Evolutionary conservation across 2,329 filamentous ascomycete genomes (phyloP).

Genomic region (Alternaria infectoria): DNA sequence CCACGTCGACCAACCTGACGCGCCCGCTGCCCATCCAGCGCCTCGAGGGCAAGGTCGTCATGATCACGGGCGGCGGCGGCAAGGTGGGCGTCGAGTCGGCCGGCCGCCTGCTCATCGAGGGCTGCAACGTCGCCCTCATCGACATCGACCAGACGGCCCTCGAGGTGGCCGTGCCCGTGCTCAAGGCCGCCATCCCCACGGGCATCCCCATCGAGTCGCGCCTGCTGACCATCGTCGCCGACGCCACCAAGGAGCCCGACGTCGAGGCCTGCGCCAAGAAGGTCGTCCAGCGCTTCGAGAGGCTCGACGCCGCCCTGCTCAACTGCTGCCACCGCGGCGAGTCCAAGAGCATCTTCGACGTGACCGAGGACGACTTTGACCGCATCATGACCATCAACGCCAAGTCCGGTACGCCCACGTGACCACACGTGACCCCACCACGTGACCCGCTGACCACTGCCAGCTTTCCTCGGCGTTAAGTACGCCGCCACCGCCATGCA

Average conservation of each 20-base stretch:
- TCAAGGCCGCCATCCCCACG: constrained; percentile 33
- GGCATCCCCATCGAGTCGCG: constrained; percentile 32
- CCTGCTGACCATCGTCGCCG: constrained; percentile 42
- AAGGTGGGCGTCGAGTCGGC: constrained; percentile 47
- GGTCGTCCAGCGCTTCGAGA: constrained; percentile 34
- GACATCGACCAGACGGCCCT: constrained; percentile 42
- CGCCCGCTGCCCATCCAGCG: constrained; percentile 39
- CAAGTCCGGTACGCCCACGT: constrained; percentile 41
- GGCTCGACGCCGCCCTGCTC: constrained; percentile 36
- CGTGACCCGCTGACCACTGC: background rate
- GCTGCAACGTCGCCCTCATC: constrained; percentile 46
- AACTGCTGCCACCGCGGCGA: constrained; percentile 36
- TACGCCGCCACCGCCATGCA: constrained; percentile 45
- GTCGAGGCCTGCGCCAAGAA: constrained; percentile 33
- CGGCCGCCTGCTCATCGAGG: constrained; percentile 44
- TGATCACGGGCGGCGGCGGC: constrained; percentile 44
- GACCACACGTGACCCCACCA: background rate
- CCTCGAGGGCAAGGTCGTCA: constrained; percentile 38
- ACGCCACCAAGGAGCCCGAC: constrained; percentile 44
- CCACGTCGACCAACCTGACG: constrained; percentile 35
- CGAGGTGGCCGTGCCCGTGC: constrained; percentile 31
- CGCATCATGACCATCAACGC: constrained; percentile 48
- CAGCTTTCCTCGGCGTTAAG: constrained; percentile 49
- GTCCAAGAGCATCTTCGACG: constrained; percentile 45
- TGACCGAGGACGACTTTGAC: constrained; percentile 45